Evolutionary conservation across 2,329 filamentous ascomycete genomes (phyloP).

Genomic region (Cercospora sp.): DNA sequence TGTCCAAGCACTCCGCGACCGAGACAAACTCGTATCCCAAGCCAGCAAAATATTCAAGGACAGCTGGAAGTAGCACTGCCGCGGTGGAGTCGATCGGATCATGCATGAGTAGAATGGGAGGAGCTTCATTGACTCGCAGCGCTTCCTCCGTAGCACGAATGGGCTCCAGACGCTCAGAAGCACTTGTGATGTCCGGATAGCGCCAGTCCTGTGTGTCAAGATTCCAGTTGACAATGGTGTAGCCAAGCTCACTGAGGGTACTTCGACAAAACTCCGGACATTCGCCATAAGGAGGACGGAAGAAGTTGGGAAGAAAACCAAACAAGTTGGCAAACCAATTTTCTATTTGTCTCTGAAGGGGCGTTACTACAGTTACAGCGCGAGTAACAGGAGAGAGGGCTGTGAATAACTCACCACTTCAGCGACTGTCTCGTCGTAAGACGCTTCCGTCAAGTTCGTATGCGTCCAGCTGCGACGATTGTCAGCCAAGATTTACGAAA

Average conservation of each 20-base stretch:
- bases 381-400: background rate
- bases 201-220: background rate
- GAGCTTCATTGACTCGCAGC: background rate
- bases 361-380: background rate
- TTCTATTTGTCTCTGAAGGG: background rate
- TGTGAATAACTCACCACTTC: background rate
- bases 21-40: background rate
- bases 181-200: background rate
- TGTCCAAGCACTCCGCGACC: background rate
- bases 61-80: background rate
- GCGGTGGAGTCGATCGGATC: background rate
- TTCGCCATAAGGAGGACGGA: background rate
- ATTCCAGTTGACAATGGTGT: background rate
- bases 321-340: no score
- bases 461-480: background rate
- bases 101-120: background rate
- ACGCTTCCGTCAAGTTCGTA: background rate
- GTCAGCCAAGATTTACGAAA: background rate
- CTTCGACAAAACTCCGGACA: background rate
- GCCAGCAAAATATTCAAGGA: background rate
- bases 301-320: no score
- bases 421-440: background rate
- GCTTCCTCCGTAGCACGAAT: background rate
- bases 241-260: background rate
- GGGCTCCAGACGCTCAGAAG: background rate